phyloP scores from a whole-genome alignment of 352 stramenopile genomes.

The Bremia lactucae region DNA sequence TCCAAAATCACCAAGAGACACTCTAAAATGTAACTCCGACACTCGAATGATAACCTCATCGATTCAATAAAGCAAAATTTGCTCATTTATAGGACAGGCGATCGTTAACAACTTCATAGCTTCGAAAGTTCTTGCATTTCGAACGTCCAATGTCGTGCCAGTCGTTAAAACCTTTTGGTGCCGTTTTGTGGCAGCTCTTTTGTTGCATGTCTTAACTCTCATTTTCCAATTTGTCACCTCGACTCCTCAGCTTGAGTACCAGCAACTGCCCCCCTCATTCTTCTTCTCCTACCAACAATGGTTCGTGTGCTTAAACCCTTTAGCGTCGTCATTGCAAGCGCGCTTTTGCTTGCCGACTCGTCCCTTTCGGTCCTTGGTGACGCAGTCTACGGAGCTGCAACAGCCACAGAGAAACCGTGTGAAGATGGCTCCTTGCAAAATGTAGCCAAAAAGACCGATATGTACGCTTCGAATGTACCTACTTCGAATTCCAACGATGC shows the following conservation, averaged over 20 bases:
- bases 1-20: too few species aligned
- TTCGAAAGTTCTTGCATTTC: too few species aligned
- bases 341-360: slow-evolving; percentile 10
- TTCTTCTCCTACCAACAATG: slow-evolving; percentile 8
- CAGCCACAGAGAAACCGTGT: slow-evolving; percentile 11
- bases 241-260: slow-evolving; percentile 18
- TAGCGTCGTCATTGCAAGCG: slow-evolving; percentile 7
- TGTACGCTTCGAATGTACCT: too few species aligned
- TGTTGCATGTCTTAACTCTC: slow-evolving; percentile 5
- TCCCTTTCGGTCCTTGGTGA: slow-evolving; percentile 29
- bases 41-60: too few species aligned
- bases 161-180: not conserved
- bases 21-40: slow-evolving; percentile 15
- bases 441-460: too few species aligned
- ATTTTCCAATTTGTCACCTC: slow-evolving; percentile 22
- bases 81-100: too few species aligned
- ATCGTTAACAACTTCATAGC: too few species aligned
- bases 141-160: too few species aligned
- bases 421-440: slow-evolving; percentile 14
- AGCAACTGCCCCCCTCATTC: too few species aligned
- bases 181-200: too few species aligned
- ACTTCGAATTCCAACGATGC: too few species aligned
- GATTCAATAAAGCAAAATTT: too few species aligned
- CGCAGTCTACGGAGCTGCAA: slow-evolving; percentile 24
- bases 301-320: slow-evolving; percentile 21